Percentiles rank a stretch among this genome's conserved stretches.
Evolutionary conservation across 2,329 filamentous ascomycete genomes (phyloP).

Genomic region (Calonectria fujianensis): DNA sequence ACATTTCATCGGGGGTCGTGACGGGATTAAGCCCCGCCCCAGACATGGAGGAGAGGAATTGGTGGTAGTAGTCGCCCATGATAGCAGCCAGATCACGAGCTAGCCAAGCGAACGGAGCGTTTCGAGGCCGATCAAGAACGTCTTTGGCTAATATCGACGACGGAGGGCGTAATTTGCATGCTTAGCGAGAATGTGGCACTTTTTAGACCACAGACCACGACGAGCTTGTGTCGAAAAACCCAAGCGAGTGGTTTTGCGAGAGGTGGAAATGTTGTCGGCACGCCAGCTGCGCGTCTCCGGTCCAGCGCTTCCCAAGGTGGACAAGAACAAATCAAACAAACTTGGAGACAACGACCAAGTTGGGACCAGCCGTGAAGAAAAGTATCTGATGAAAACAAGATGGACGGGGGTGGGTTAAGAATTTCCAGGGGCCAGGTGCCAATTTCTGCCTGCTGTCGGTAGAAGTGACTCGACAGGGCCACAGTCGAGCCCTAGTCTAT

Average conservation of each 20-base stretch:
- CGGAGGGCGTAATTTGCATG: conserved; percentile 48
- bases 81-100: conserved; percentile 35
- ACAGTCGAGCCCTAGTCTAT: conserved; percentile 41
- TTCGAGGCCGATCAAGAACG: conserved; percentile 40
- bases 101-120: conserved; percentile 31
- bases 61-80: conserved; percentile 76
- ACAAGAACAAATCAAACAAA: conserved; percentile 38
- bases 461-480: conserved; percentile 44
- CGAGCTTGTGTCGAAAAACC: conserved; percentile 30
- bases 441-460: conserved; percentile 43
- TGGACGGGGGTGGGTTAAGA: conserved; percentile 37
- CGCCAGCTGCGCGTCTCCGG: conserved; percentile 33
- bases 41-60: conserved; percentile 73
- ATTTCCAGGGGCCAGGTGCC: conserved; percentile 43
- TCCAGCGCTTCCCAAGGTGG: conserved; percentile 35
- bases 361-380: conserved; percentile 27
- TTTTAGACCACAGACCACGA: conserved; percentile 36
- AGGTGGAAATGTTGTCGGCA: conserved; percentile 35
- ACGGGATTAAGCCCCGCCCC: conserved; percentile 64
- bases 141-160: conserved; percentile 26
- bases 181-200: conserved; percentile 41
- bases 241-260: conserved; percentile 28
- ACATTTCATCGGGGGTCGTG: conserved; percentile 63
- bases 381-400: conserved; percentile 32
- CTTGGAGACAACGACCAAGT: conserved; percentile 30